phyloP scores from a whole-genome alignment of 2,329 filamentous ascomycete genomes.

The Diaporthe vaccinii region DNA sequence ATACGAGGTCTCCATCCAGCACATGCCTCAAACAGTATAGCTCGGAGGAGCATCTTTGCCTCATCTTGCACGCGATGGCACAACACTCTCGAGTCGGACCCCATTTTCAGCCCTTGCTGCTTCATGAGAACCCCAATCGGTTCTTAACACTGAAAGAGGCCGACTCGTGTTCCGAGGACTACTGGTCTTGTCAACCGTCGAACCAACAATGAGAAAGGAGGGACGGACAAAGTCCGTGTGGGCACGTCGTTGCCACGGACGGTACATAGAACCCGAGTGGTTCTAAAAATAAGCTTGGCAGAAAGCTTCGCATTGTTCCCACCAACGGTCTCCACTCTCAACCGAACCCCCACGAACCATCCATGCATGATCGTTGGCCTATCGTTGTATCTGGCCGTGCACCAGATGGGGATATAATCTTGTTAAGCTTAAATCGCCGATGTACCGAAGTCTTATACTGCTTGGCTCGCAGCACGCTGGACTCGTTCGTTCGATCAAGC shows the following conservation, averaged over 20 bases:
- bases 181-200: not conserved
- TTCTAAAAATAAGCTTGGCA: conserved; percentile 1
- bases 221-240: not conserved
- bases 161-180: not conserved
- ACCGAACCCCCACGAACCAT: not conserved
- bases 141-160: not conserved
- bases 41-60: not conserved
- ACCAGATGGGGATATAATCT: not conserved
- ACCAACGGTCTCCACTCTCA: not conserved
- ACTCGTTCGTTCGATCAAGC: not conserved
- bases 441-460: not conserved
- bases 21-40: conserved; percentile 2
- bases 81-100: not conserved
- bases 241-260: not conserved
- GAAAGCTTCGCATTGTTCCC: not conserved
- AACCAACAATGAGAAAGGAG: not conserved
- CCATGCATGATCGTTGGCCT: not conserved
- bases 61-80: not conserved
- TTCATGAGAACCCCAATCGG: not conserved
- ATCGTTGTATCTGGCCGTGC: not conserved
- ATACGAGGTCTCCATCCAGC: not conserved
- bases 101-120: not conserved
- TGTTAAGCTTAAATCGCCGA: conserved; percentile 2
- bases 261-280: not conserved
- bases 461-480: not conserved